phyloP scores from a whole-genome alignment of 73 alveolate species.

The Paramecium sexaurelia region DNA sequence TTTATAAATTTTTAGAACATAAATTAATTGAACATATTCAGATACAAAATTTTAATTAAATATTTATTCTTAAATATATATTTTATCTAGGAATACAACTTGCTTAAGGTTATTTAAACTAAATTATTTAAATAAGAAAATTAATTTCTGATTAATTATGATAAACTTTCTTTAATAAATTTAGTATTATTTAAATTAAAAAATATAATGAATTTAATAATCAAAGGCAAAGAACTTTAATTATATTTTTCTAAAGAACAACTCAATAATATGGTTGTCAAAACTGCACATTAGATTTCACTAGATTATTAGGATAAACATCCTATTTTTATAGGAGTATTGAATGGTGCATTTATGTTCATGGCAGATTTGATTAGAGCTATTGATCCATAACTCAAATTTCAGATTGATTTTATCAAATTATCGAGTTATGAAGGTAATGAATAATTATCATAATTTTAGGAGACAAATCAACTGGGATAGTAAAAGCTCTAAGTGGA shows the following conservation, averaged over 20 bases:
- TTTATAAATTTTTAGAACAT: too few species aligned
- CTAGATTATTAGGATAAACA: slow-evolving; percentile 47
- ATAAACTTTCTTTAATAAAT: not conserved
- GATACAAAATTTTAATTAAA: too few species aligned
- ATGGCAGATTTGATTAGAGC: slow-evolving; percentile 62
- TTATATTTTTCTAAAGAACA: not conserved
- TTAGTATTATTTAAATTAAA: not conserved
- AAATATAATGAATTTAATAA: not conserved
- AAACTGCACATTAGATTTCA: slow-evolving; percentile 58
- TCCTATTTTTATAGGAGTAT: slow-evolving; percentile 68
- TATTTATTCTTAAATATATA: too few species aligned
- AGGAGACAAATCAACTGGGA: slow-evolving; percentile 62
- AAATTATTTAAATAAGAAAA: not conserved
- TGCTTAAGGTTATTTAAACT: not conserved
- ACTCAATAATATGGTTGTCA: not conserved
- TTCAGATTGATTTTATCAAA: slow-evolving; percentile 58
- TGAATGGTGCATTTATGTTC: slow-evolving; percentile 67
- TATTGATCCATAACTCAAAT: slow-evolving; percentile 42
- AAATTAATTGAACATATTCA: too few species aligned
- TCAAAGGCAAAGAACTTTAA: not conserved
- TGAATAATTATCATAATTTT: not conserved
- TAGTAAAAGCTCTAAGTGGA: slow-evolving; percentile 53
- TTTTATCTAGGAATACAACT: not conserved
- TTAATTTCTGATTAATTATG: not conserved
- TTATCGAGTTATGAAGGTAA: slow-evolving; percentile 65